Percentiles rank a stretch among this genome's conserved stretches.
Evolutionary conservation across 768 basidiomycete species (phyloP).

Genomic region (Suillus sp.): DNA sequence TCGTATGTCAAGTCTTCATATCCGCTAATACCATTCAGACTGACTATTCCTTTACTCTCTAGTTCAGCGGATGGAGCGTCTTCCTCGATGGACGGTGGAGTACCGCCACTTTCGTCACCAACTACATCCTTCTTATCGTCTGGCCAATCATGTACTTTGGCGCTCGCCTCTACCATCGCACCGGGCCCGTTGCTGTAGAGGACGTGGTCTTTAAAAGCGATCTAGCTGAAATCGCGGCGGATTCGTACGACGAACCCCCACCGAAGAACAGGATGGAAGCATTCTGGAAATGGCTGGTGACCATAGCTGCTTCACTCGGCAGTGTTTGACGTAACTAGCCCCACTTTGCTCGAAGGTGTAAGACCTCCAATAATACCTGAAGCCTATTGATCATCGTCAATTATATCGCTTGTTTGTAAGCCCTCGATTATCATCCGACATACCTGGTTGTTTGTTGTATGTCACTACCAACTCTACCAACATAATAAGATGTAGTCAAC

Average conservation of each 20-base stretch:
- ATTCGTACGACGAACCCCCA: constrained; percentile 68
- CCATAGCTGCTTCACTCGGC: constrained; percentile 25
- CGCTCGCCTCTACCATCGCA: constrained; percentile 48
- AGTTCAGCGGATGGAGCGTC: constrained; percentile 53
- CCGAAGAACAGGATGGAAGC: constrained; percentile 68
- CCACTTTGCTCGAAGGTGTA: constrained; percentile 7
- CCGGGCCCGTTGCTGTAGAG: constrained; percentile 34
- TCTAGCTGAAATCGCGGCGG: constrained; percentile 70
- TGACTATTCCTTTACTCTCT: constrained; percentile 41
- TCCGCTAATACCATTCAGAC: constrained; percentile 20
- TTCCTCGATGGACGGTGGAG: constrained; percentile 58
- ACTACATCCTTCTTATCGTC: constrained; percentile 68
- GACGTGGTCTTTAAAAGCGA: constrained; percentile 88
- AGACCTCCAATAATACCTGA: constrained; percentile 3
- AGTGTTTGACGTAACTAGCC: not conserved
- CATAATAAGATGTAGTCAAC: not conserved
- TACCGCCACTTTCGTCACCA: constrained; percentile 75
- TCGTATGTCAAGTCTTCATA: constrained; percentile 48
- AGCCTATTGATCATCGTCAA: not conserved
- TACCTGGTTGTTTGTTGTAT: not conserved
- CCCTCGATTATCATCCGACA: not conserved
- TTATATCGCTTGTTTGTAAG: constrained; percentile 1
- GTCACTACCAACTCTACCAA: not conserved
- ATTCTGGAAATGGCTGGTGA: constrained; percentile 81
- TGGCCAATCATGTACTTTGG: constrained; percentile 77